These are phyloP conservation scores for Leishmania lainsoni DNA, from an alignment of 208 protist species.

Conservation along the genomic window DNA sequence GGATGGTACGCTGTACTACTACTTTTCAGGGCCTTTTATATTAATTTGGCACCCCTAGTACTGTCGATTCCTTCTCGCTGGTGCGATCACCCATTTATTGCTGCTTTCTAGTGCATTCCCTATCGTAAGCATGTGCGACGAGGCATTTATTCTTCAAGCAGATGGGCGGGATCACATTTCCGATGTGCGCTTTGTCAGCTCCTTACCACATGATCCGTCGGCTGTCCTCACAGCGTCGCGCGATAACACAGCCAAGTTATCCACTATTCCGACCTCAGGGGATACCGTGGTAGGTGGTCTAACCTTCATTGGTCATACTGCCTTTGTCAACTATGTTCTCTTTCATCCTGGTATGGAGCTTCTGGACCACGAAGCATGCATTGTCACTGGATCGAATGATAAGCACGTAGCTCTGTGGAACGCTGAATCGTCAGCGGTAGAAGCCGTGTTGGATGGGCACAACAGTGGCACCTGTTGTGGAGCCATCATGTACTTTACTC, in stretches of 20 bases:
- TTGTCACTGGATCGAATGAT: constrained; percentile 82
- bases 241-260: constrained; percentile 54
- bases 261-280: constrained; percentile 21
- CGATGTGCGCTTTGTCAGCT: constrained; percentile 63
- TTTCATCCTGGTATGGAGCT: constrained; percentile 49
- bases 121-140: neutral
- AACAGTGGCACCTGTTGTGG: constrained; percentile 64
- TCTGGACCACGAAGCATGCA: constrained; percentile 38
- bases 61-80: neutral
- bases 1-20: neutral
- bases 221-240: constrained; percentile 55
- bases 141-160: constrained; percentile 55
- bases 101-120: neutral
- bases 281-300: constrained; percentile 18
- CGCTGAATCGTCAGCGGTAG: constrained; percentile 35
- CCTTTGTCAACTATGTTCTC: constrained; percentile 84
- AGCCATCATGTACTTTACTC: constrained; percentile 28
- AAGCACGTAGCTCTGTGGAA: constrained; percentile 77
- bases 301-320: constrained; percentile 62
- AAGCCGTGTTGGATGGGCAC: constrained; percentile 77
- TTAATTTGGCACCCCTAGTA: neutral
- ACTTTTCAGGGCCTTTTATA: neutral
- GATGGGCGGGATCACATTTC: constrained; percentile 55
- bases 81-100: neutral
- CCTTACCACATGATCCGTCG: constrained; percentile 3